Evolutionary conservation across 352 stramenopile species (phyloP).

Genomic region (Phytophthora sansomeana): DNA sequence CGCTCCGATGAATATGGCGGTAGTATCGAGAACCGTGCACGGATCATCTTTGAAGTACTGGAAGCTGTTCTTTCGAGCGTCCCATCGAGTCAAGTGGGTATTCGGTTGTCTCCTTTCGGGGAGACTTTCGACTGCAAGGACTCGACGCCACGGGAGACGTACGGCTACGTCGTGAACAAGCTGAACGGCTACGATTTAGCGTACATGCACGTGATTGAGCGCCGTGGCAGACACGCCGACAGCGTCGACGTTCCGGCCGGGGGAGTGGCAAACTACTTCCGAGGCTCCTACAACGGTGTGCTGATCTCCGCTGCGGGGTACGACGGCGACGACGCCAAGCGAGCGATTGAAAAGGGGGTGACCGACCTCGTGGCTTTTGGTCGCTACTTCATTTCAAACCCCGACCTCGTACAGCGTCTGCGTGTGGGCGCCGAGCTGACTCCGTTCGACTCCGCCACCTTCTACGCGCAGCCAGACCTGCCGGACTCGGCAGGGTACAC

Average conservation of each 20-base stretch:
- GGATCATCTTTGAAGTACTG: slow-evolving; percentile 68
- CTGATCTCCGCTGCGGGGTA: slow-evolving; percentile 47
- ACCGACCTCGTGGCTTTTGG: slow-evolving; percentile 53
- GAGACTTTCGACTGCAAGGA: slow-evolving; percentile 40
- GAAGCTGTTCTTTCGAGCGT: slow-evolving; percentile 31
- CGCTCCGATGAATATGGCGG: slow-evolving; percentile 82
- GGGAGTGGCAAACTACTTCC: slow-evolving; percentile 44
- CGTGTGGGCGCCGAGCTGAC: slow-evolving; percentile 35
- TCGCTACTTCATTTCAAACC: slow-evolving; percentile 59
- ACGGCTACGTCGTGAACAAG: slow-evolving; percentile 29
- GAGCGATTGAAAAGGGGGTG: slow-evolving; percentile 34
- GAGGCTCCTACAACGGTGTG: slow-evolving; percentile 44
- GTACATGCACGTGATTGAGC: slow-evolving; percentile 54
- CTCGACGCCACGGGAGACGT: slow-evolving; percentile 37
- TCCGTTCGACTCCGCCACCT: slow-evolving; percentile 33
- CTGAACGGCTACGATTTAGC: slow-evolving; percentile 38
- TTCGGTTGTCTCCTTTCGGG: slow-evolving; percentile 19
- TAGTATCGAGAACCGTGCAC: slow-evolving; percentile 68
- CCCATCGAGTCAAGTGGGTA: slow-evolving; percentile 16
- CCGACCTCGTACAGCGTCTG: slow-evolving; percentile 49
- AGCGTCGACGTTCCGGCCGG: slow-evolving; percentile 22
- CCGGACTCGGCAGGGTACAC: slow-evolving; percentile 32
- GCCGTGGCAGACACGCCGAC: slow-evolving; percentile 29
- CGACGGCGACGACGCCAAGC: slow-evolving; percentile 22
- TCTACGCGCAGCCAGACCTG: slow-evolving; percentile 29